Base-by-base conservation (phyloP, 805 yeast genomes). In the Candida stauntonica region DNA sequence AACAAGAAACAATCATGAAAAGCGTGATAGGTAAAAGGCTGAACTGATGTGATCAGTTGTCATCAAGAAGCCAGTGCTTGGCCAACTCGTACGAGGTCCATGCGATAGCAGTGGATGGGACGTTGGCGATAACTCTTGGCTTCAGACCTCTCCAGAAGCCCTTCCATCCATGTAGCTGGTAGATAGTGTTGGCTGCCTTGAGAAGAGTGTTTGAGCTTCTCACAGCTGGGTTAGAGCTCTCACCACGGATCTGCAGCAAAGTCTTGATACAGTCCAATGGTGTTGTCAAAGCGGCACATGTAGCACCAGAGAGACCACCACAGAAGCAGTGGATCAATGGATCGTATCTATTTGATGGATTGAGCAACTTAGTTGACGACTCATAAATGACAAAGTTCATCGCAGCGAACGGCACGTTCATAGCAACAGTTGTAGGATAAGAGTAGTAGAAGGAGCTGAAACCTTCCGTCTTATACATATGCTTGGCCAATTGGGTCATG, bases 41-140 rank as follows among this genome's bases (percentile, higher is more conserved):
- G 24, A 8, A 12, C 7, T 21, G 24, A 12, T 8, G 24, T 21
- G 24, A n/a, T n/a, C n/a, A n/a, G n/a, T n/a, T n/a, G n/a, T n/a
- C n/a, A n/a, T n/a, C n/a, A n/a, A 54, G 26, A 26, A 67, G 45
- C 48, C 64, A 60, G 44, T 65, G 67, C 41, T 91, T 91, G 31
- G 96, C 97, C 91, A 89, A 86, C 61, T 91, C 99, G 62, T 91
- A 91, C 19, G 95, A 86, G 2, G 98, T 91, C 98, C 98, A 91
- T 48, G 95, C 81, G 45, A 91, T 88, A 16, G 98, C 98, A 7
- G 98, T 91, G 32, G 94, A 80, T 17, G 99, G 99, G 59, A 91
- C 88, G 61, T 88, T 88, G 49, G 93, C 84, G 23, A 91, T 79
- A 39, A 93, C 79, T 62, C 99, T 78, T 32, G 99, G 97, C 55